Percentiles rank a stretch among this genome's conserved stretches.
These are phyloP conservation scores for Speleostelium caveatum DNA, from an alignment of 78 protist species.

Conservation along the genomic window DNA sequence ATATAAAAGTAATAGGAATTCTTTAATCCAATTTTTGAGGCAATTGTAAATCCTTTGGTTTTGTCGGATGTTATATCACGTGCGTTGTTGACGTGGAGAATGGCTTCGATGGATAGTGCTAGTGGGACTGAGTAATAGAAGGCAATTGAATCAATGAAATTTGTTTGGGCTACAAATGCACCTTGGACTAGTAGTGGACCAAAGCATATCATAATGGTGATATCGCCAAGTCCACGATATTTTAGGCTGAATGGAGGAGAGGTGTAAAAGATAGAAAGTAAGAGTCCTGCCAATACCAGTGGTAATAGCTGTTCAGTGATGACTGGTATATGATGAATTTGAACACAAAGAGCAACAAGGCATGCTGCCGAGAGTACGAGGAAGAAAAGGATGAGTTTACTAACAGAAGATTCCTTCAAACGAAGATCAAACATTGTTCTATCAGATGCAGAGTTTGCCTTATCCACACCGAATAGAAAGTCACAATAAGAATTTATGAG, in stretches of 20 bases:
- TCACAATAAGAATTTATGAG: slow-evolving; percentile 61
- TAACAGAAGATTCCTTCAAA: not conserved
- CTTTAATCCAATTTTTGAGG: slow-evolving; percentile 36
- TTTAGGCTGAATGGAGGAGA: slow-evolving; percentile 48
- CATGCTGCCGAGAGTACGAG: not conserved
- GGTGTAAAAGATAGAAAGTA: slow-evolving; percentile 31
- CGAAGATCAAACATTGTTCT: slow-evolving; percentile 81
- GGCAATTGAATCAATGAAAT: not conserved
- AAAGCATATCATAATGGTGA: slow-evolving; percentile 46
- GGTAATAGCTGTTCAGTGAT: slow-evolving; percentile 29
- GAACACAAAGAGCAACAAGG: not conserved
- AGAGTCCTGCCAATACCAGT: slow-evolving; percentile 5
- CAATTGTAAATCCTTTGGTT: slow-evolving; percentile 35
- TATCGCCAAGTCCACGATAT: slow-evolving; percentile 74
- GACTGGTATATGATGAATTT: not conserved
- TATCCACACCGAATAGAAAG: slow-evolving; percentile 34
- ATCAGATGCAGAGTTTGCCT: slow-evolving; percentile 28
- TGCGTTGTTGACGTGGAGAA: slow-evolving; percentile 76
- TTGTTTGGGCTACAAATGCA: slow-evolving; percentile 26
- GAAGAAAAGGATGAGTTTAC: not conserved
- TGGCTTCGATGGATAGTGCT: slow-evolving; percentile 46
- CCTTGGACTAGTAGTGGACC: slow-evolving; percentile 74
- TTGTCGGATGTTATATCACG: slow-evolving; percentile 61
- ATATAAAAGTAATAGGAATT: slow-evolving; percentile 18
- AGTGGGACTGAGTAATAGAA: slow-evolving; percentile 56